Evolutionary conservation across 106 monocot species (phyloP), one percentile per base, ranked within the genome.

Genomic region (Triglochin maritima): DNA sequence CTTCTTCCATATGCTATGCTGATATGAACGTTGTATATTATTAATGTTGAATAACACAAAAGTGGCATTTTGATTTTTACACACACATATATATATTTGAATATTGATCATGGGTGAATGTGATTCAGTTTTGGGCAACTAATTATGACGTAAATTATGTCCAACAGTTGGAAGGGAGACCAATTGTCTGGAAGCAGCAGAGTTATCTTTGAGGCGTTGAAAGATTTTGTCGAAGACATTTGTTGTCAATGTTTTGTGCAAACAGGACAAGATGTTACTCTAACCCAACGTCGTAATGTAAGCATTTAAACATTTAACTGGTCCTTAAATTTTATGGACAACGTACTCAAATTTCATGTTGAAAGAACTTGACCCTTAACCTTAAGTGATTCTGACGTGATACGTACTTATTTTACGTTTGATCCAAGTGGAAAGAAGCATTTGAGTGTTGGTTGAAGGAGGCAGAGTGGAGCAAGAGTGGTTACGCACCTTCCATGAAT

Each of bases 401-500:
- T 59, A n/a, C n/a, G n/a, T n/a, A 59, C 5, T 11, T 59, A 5
- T 14, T n/a, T 59, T 59, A 11, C 11, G 14, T 63, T 63, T 12
- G 14, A 12, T 13, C 14, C 55, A 64, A 77, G 77, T 77, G 77
- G 71, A 64, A 43, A 11, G 65, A 66, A 17, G 11, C 57, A 44
- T 79, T 79, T 5, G 45, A 46, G 42, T 62, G 68, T 63, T 79
- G 79, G 79, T 44, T 79, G 11, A 67, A 50, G 17, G 79, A 79
- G 50, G 67, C 56, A 41, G 44, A 63, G 57, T 79, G 79, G 79
- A 73, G 73, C 44, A 68, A 16, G 17, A 64, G 44, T 2, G 12
- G 56, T 11, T 61, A 79, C 9, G 54, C 44, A 17, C 73, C 79
- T 11, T 63, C 73, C 60, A 50, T 79, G 6, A 17, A 57, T 9